Percentiles rank a stretch among this genome's conserved stretches.
Evolutionary conservation across 2,329 filamentous ascomycete species (phyloP).

Genomic region (Paraphaeosphaeria sporulosa): DNA sequence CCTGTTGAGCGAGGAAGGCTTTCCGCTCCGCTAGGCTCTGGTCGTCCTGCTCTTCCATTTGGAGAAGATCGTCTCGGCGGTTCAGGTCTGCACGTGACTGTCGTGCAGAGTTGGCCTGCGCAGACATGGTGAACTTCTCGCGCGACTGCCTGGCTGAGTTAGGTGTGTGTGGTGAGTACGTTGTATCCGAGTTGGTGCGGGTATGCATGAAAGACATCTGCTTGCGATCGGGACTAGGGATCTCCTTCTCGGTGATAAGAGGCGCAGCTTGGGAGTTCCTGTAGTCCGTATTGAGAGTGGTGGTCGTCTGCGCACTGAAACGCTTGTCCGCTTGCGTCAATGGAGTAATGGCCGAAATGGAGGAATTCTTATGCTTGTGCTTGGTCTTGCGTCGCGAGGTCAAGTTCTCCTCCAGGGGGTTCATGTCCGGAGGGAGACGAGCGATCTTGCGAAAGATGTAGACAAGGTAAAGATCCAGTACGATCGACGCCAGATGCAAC

Average conservation of each 20-base stretch:
- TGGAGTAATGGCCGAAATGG: constrained; percentile 55
- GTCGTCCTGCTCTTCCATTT: constrained; percentile 33
- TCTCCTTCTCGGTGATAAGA: constrained; percentile 39
- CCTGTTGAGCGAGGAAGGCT: constrained; percentile 42
- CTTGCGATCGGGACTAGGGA: constrained; percentile 43
- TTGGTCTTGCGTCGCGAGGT: constrained; percentile 69
- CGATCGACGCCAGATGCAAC: constrained; percentile 74
- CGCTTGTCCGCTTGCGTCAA: constrained; percentile 64
- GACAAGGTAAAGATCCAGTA: constrained; percentile 76
- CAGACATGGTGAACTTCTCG: constrained; percentile 55
- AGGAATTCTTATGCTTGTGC: constrained; percentile 78
- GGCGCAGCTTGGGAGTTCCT: constrained; percentile 40
- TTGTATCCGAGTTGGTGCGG: constrained; percentile 68
- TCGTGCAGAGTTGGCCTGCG: constrained; percentile 43
- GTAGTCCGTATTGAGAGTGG: constrained; percentile 50
- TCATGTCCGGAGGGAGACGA: constrained; percentile 89
- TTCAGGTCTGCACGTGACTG: constrained; percentile 50
- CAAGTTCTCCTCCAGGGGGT: constrained; percentile 85
- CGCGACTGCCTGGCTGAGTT: constrained; percentile 63
- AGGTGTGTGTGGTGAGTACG: constrained; percentile 60
- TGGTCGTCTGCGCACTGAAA: constrained; percentile 58
- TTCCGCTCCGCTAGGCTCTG: constrained; percentile 45
- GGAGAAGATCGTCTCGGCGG: constrained; percentile 39
- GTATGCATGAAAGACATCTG: constrained; percentile 84
- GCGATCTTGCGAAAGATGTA: constrained; percentile 83